These are phyloP conservation scores for Diaporthe eres DNA, from an alignment of 2,329 filamentous ascomycete species.

Conservation along the genomic window DNA sequence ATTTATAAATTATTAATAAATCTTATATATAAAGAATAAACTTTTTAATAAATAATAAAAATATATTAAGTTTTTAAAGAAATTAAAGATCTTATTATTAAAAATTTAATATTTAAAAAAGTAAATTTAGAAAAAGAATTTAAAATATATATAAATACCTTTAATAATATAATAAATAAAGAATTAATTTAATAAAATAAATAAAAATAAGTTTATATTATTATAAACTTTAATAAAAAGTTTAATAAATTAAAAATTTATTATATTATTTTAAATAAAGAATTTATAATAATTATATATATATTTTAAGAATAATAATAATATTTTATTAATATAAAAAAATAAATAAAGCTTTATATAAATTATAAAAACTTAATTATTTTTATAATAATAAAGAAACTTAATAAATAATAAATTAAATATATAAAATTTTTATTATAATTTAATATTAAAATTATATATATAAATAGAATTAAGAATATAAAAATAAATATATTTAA, in stretches of 20 bases:
- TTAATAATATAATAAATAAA: background rate
- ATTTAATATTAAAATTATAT: background rate
- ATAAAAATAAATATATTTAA: background rate
- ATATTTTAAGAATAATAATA: background rate
- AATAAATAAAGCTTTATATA: no score
- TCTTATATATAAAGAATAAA: no score
- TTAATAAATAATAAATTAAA: background rate
- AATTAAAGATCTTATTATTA: no score
- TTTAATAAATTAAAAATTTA: background rate
- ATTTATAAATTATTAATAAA: no score
- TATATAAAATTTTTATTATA: background rate
- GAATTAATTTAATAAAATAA: background rate
- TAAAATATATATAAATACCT: background rate
- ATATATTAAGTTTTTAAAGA: background rate
- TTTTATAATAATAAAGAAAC: background rate
- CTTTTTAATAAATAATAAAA: no score
- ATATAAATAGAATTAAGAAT: background rate
- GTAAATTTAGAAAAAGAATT: no score
- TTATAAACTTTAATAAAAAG: background rate
- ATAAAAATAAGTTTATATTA: background rate
- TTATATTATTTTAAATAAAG: background rate
- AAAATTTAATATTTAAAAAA: background rate
- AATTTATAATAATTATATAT: no score
- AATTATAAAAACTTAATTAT: background rate
- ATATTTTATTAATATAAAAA: background rate